Evolutionary conservation across 257 asterid species (phyloP).

Genomic region (Cynanchum wilfordii): DNA sequence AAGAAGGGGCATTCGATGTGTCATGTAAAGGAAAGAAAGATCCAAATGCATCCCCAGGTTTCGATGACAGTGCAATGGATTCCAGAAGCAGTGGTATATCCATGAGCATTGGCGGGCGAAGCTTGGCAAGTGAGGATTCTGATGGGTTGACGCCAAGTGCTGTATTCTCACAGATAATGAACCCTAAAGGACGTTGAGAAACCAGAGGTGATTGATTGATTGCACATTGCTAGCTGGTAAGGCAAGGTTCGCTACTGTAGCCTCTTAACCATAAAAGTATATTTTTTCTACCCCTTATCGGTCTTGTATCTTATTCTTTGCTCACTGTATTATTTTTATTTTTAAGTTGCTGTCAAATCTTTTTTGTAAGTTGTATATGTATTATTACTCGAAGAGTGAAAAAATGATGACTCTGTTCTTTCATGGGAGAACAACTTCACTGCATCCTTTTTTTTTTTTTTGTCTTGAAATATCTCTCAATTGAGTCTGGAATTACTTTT

Average conservation of each 20-base stretch:
- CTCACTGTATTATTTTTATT: not conserved
- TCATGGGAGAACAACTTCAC: not conserved
- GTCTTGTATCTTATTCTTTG: conserved; percentile 7
- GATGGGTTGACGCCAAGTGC: conserved; percentile 92
- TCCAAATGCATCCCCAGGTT: conserved; percentile 44
- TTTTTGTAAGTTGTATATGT: conserved; percentile 31
- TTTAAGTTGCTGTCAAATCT: conserved; percentile 14
- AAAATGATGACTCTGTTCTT: not conserved
- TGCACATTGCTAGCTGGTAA: not conserved
- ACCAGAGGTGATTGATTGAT: not conserved
- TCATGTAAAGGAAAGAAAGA: conserved; percentile 57
- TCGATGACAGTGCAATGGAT: conserved; percentile 54
- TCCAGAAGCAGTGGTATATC: conserved; percentile 76
- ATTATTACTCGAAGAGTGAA: conserved; percentile 13
- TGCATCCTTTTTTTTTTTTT: not conserved
- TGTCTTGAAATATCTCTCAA: not conserved
- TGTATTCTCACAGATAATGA: conserved; percentile 93
- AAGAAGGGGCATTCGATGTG: conserved; percentile 37
- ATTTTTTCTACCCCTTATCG: not conserved
- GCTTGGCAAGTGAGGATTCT: conserved; percentile 83
- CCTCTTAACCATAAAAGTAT: conserved; percentile 14
- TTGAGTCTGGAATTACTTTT: not conserved
- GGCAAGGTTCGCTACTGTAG: conserved; percentile 5
- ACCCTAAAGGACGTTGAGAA: conserved; percentile 74
- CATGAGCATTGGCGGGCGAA: conserved; percentile 89